Conservation (phyloP, 805 yeast genomes). For the Nakazawaea wyomingensis region DNA sequence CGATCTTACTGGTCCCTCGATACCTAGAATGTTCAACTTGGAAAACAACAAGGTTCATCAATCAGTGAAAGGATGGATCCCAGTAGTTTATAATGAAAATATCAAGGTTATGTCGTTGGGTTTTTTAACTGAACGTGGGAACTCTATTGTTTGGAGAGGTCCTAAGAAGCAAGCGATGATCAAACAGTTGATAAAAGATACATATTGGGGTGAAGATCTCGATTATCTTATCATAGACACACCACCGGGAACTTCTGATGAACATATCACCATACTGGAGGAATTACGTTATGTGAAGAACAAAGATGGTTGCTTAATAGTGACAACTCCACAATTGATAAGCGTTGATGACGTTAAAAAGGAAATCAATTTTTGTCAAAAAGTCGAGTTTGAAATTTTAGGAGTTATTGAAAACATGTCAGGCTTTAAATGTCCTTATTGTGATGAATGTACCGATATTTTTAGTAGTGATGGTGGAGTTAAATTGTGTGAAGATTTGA, state of each 20-base stretch:
- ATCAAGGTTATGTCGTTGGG: constrained; percentile 83
- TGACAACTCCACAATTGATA: constrained; percentile 93
- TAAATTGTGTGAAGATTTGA: constrained; percentile 54
- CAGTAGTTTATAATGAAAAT: constrained; percentile 54
- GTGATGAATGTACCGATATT: constrained; percentile 87
- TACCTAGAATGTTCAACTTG: constrained; percentile 94
- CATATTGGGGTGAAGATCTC: constrained; percentile 78
- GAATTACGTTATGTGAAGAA: constrained; percentile 60
- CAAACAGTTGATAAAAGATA: constrained; percentile 85
- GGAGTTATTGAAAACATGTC: constrained; percentile 97
- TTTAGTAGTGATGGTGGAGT: constrained; percentile 93
- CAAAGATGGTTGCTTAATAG: constrained; percentile 91
- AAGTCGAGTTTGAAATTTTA: constrained; percentile 71
- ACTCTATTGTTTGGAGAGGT: constrained; percentile 96
- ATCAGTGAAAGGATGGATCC: constrained; percentile 84
- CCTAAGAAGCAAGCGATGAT: constrained; percentile 99
- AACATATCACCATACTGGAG: constrained; percentile 95
- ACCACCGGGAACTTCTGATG: constrained; percentile 99
- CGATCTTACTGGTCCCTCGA: constrained; percentile 93
- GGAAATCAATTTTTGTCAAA: constrained; percentile 86
- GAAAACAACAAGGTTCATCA: constrained; percentile 79
- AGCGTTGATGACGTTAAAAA: constrained; percentile 93
- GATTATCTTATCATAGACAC: constrained; percentile 87
- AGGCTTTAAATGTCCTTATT: constrained; percentile 92
- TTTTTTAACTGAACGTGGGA: constrained; percentile 79